Evolutionary conservation across 352 stramenopile species (phyloP), one percentile per base, ranked within the genome.

Genomic region (Phytophthora cryptogea): DNA sequence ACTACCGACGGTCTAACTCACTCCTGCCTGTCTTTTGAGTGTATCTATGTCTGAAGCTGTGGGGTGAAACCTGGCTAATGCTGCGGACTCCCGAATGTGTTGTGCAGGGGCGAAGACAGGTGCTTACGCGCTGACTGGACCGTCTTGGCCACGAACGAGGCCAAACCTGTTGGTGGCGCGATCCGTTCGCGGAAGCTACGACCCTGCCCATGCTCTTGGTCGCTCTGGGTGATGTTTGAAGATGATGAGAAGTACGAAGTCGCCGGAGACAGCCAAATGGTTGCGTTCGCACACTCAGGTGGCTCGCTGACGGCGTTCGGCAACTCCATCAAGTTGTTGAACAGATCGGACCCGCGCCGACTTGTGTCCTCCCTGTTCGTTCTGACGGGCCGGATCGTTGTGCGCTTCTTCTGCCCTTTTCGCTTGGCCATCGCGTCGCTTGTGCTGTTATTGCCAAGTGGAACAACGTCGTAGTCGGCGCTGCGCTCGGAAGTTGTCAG

Each of bases 261-360:
- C 37, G 57, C 20, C 2, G 63, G 40, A 2, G 67, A 63, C 41
- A 59, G 32, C 55, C 52, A 63, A 51, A 63, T 62, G 8, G 58
- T 64, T 30, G 54, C 54, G 23, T 48, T 65, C 13, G 54, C 43
- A 11, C 39, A 41, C 17, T 75, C 55, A 13, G 51, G 59, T 4
- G 43, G 47, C 8, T 83, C 70, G 14, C 43, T 53, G 5, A 88
- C 66, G 23, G 55, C 52, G 55, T 89, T 88, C 33, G 77, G 75
- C 33, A 91, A 63, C 45, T 82, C 74, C 70, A 86, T 77, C 39
- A 89, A 66, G 54, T 85, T 84, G 14, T 72, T 75, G 44, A 87
- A 88, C 30, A 76, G 50, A 23, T 72, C 63, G 2, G 63, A 71
- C 13, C 63, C 64, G 35, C 55, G 70, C 26, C 58, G 43, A 5